These are phyloP conservation scores for Zelonia costaricensis DNA, from an alignment of 208 protist genomes.

Conservation along the genomic window DNA sequence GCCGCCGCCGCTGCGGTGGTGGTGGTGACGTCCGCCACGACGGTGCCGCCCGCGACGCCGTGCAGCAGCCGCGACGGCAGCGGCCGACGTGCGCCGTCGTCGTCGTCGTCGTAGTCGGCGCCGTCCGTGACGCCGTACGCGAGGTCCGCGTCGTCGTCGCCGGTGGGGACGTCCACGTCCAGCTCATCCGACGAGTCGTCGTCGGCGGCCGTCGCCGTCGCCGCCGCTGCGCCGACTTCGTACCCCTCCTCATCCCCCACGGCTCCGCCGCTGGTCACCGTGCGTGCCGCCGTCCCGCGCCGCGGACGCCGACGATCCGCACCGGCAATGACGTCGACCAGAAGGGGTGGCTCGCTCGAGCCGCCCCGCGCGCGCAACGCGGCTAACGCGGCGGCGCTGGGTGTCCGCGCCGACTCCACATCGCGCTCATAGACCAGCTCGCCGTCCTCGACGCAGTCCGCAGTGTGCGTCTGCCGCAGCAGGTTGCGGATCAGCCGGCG, in stretches of 20 bases:
- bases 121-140: conserved; percentile 21
- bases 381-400: background rate
- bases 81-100: conserved; percentile 15
- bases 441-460: conserved; percentile 10
- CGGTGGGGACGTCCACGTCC: conserved; percentile 3
- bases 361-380: background rate
- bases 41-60: background rate
- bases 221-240: background rate
- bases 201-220: too few species aligned
- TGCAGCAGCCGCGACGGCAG: background rate
- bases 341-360: too few species aligned
- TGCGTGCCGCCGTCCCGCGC: too few species aligned
- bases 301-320: too few species aligned
- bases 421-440: conserved; percentile 27
- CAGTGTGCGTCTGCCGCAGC: conserved; percentile 7
- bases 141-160: conserved; percentile 4
- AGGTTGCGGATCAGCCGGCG: conserved; percentile 24
- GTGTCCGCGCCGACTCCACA: background rate
- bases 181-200: too few species aligned
- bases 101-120: conserved; percentile 25
- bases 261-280: too few species aligned
- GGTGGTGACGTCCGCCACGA: conserved; percentile 7
- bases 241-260: too few species aligned
- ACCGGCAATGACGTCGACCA: too few species aligned
- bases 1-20: conserved; percentile 12